These are phyloP conservation scores for Mrakia blollopis DNA, from an alignment of 768 basidiomycete species.

Conservation along the genomic window DNA sequence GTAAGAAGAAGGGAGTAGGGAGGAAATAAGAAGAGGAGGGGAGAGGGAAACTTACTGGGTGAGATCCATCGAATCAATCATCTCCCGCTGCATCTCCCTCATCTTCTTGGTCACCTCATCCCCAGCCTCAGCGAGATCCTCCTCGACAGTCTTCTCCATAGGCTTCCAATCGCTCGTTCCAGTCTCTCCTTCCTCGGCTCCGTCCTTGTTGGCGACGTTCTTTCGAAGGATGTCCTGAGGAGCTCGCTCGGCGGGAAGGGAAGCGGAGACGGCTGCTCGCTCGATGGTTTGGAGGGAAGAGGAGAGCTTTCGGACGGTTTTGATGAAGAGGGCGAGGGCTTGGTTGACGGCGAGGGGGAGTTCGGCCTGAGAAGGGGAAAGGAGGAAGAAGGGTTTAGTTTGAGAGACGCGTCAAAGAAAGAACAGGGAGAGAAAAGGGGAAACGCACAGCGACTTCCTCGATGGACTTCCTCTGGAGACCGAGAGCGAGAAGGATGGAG, in stretches of 20 bases:
- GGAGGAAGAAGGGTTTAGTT: neutral
- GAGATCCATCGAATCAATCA: constrained; percentile 83
- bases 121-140: constrained; percentile 73
- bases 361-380: constrained; percentile 54
- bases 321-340: constrained; percentile 81
- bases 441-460: constrained; percentile 76
- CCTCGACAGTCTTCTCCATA: constrained; percentile 52
- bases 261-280: constrained; percentile 66
- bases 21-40: constrained; percentile 20
- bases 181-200: constrained; percentile 31
- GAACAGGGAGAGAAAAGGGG: neutral
- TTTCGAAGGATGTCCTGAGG: constrained; percentile 20
- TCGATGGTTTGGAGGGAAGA: constrained; percentile 70
- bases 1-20: neutral
- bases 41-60: constrained; percentile 60
- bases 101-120: constrained; percentile 54
- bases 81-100: constrained; percentile 62
- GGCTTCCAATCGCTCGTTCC: constrained; percentile 49
- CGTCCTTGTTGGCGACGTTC: constrained; percentile 33
- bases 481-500: constrained; percentile 54
- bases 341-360: constrained; percentile 80
- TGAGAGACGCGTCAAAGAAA: neutral
- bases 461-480: constrained; percentile 32
- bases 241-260: constrained; percentile 20
- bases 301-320: constrained; percentile 77